A percentile compares a stretch with the other conserved stretches of the same genome.
These are phyloP conservation scores for Gryganskiella cystojenkinii DNA, from an alignment of 192 early-diverging fungal species.

Conservation along the genomic window DNA sequence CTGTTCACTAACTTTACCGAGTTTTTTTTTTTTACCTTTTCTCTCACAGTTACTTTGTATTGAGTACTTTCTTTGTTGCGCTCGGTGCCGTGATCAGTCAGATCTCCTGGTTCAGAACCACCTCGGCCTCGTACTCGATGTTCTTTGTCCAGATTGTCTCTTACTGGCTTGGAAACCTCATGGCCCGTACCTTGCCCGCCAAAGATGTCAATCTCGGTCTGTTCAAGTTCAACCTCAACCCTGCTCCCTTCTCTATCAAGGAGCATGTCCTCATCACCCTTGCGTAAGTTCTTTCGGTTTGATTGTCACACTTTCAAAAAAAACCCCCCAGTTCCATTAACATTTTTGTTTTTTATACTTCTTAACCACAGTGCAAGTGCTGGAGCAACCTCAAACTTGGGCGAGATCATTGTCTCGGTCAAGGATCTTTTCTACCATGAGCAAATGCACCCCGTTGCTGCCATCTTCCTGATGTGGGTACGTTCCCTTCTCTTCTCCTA, in stretches of 20 bases:
- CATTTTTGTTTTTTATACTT: too few species aligned
- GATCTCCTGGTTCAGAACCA: slow-evolving; percentile 56
- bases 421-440: slow-evolving; percentile 58
- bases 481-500: slow-evolving; percentile 10
- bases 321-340: too few species aligned
- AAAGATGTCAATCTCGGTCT: slow-evolving; percentile 39
- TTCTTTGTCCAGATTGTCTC: slow-evolving; percentile 58
- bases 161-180: slow-evolving; percentile 51
- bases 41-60: slow-evolving; percentile 39
- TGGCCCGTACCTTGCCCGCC: slow-evolving; percentile 42
- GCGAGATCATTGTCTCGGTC: slow-evolving; percentile 57
- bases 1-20: neutral
- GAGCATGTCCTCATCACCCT: slow-evolving; percentile 60
- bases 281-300: slow-evolving; percentile 29
- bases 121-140: slow-evolving; percentile 53
- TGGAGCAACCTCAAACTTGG: slow-evolving; percentile 51
- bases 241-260: slow-evolving; percentile 61
- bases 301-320: too few species aligned
- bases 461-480: slow-evolving; percentile 52
- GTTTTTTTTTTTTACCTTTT: neutral
- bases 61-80: slow-evolving; percentile 48
- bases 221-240: slow-evolving; percentile 56
- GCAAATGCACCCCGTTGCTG: slow-evolving; percentile 54
- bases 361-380: slow-evolving; percentile 33
- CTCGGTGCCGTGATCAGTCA: slow-evolving; percentile 54